Base-by-base conservation (phyloP, 768 basidiomycete genomes). In the Clavaria fumosa region DNA sequence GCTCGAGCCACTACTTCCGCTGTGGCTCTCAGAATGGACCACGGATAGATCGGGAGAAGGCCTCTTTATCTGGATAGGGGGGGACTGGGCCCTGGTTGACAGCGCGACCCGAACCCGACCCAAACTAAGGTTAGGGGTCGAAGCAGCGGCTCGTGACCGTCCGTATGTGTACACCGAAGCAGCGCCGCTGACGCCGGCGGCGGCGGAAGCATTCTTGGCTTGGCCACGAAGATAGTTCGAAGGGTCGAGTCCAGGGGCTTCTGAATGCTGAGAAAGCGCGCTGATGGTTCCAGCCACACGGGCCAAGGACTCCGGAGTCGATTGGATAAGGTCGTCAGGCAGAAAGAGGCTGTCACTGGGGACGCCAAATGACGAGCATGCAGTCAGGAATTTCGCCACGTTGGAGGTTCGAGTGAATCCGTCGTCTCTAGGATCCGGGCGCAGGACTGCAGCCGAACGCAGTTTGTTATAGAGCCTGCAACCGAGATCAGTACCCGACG, bases 391-490 rank as follows among this genome's bases (percentile, higher is more conserved):
- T 53, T 73, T 78, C 26, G 79, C 75, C 17, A 81, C 63, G 49
- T 90, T 90, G 24, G 70, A 68, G 2, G 71, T 69, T 40, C 75
- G 69, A 49, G 69, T 57, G 50, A 75, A 61, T 22, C 80, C 72
- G 48, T 78, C 75, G 54, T 78, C 75, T 15, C 72, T 68, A 43
- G 69, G 53, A 54, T 83, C 74, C 37, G 81, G 66, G 37, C 71
- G 69, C 35, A 72, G 56, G 43, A 79, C 64, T 35, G 64, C 62
- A 26, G 66, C 67, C 4, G 72, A 71, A 41, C 73, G 66, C 34
- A 84, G 71, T 53, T 78, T 81, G 58, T 85, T 85, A 64, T 85
- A 66, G 43, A 88, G 66, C 44, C 86, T 89, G 49, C 5, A 35
- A 34, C 37, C 14, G 20, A 35, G n/a, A n/a, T n/a, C n/a, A n/a